Percentiles rank a stretch among this genome's conserved stretches.
These are phyloP conservation scores for Phyllosticta citribraziliensis DNA, from an alignment of 2,329 filamentous ascomycete species.

Conservation along the genomic window DNA sequence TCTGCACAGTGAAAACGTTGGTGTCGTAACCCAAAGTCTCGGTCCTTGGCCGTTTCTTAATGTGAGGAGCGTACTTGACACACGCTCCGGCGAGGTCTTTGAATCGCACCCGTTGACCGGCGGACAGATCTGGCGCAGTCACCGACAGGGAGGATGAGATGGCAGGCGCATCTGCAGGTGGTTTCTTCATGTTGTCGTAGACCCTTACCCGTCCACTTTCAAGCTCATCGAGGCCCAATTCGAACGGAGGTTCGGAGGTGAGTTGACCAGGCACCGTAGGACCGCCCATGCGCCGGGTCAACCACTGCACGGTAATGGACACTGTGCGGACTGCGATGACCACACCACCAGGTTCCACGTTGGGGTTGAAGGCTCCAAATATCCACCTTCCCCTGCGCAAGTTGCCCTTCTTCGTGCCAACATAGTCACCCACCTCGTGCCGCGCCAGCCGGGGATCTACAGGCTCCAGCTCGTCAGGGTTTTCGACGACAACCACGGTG, in stretches of 20 bases:
- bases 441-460: constrained; percentile 26
- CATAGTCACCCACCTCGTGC: constrained; percentile 39
- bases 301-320: constrained; percentile 42
- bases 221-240: constrained; percentile 29
- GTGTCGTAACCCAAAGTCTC: constrained; percentile 47
- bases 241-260: constrained; percentile 21
- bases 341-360: constrained; percentile 39
- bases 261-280: constrained; percentile 13
- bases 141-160: constrained; percentile 5
- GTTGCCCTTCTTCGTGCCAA: constrained; percentile 42
- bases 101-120: constrained; percentile 45
- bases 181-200: constrained; percentile 30
- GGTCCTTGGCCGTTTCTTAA: constrained; percentile 36
- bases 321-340: constrained; percentile 42
- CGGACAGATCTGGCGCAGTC: constrained; percentile 23
- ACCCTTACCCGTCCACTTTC: constrained; percentile 32
- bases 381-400: constrained; percentile 44
- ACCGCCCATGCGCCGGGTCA: constrained; percentile 34
- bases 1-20: constrained; percentile 46
- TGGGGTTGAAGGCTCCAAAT: constrained; percentile 42
- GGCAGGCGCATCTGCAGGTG: constrained; percentile 15
- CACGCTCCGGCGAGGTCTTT: constrained; percentile 42
- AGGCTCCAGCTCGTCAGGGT: constrained; percentile 33
- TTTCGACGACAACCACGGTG: constrained; percentile 43
- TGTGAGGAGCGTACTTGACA: constrained; percentile 40